Conservation (phyloP, 1,284 basidiomycete genomes). For the Heterobasidion irregulare region DNA sequence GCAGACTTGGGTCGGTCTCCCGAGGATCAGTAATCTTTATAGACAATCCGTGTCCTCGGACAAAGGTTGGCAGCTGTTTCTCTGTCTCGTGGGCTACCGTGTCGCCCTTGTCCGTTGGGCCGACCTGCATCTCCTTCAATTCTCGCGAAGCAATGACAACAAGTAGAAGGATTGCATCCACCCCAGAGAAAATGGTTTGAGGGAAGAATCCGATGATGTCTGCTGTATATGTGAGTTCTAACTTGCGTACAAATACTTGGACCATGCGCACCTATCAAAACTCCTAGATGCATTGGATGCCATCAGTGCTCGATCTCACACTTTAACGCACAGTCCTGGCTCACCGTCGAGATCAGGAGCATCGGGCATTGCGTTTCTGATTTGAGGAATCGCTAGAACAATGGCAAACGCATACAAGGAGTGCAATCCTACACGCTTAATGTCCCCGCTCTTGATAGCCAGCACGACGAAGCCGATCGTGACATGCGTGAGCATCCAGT, state of each 20-base stretch:
- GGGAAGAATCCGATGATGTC: conserved; percentile 51
- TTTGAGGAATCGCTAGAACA: conserved; percentile 37
- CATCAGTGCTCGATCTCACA: not conserved
- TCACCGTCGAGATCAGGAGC: conserved; percentile 46
- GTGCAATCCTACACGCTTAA: conserved; percentile 16
- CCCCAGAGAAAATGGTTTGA: conserved; percentile 41
- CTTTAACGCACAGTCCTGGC: conserved; percentile 10
- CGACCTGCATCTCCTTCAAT: conserved; percentile 14
- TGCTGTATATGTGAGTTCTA: conserved; percentile 12
- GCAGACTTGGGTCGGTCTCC: not conserved
- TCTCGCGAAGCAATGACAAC: conserved; percentile 36
- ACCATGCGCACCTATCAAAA: conserved; percentile 33
- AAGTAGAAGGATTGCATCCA: conserved; percentile 32
- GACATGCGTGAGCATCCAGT: conserved; percentile 47
- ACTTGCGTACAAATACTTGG: not conserved
- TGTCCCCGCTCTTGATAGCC: conserved; percentile 25
- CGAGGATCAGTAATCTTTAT: not conserved
- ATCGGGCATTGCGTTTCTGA: conserved; percentile 49
- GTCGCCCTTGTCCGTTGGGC: not conserved
- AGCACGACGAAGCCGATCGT: conserved; percentile 36
- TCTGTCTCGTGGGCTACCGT: not conserved
- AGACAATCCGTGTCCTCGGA: not conserved
- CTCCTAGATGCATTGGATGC: conserved; percentile 22
- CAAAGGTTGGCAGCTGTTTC: not conserved
- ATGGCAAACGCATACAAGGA: conserved; percentile 31